Base-by-base conservation (phyloP, 2,329 filamentous ascomycete genomes). In the Colletotrichum neosansevieriae region DNA sequence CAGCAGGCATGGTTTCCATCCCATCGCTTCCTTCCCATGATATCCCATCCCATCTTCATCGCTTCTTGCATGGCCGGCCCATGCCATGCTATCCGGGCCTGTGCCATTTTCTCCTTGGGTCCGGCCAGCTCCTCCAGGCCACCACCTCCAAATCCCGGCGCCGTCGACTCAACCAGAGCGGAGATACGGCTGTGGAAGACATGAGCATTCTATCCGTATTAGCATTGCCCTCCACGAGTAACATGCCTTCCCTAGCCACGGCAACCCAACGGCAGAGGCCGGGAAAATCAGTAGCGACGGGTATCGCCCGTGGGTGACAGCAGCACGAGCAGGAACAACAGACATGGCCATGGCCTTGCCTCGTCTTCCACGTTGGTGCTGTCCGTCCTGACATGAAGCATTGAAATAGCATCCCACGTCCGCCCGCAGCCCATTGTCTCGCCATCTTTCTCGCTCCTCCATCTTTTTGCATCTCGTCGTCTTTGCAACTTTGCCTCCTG, bases 351-450 rank as follows among this genome's bases (percentile, higher is more conserved):
- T 34, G 15, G n/a, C 36, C 36, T 34, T 17, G 32, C 50, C 50
- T 40, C 12, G 34, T 19, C 36, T 17, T 19, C 50, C 53, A 42
- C n/a, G 44, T 40, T 57, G 29, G 29, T 29, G 3, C 29, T n/a
- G 15, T 42, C 24, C 34, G 15, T 42, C n/a, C 34, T 24, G 32
- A 54, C 40, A 29, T 56, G n/a, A 63, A 45, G 38, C 44, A 58
- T 58, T 66, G 32, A 67, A 67, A 64, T 57, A 57, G 59, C 64
- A 44, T 67, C 34, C 59, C 42, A 17, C 64, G 12, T 21, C 64
- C 51, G 58, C 45, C 36, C 42, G 10, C 19, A 11, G n/a, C 40
- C 5, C 29, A 29, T 47, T 19, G 32, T 17, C 32, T 62, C 49
- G 49, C 63, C 40, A 45, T 36, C 19, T 38, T 29, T 29, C 34